Evolutionary conservation across 441 rosid genomes (phyloP), one percentile per base, ranked within the genome.

Genomic region (Syzygium syzygioides): DNA sequence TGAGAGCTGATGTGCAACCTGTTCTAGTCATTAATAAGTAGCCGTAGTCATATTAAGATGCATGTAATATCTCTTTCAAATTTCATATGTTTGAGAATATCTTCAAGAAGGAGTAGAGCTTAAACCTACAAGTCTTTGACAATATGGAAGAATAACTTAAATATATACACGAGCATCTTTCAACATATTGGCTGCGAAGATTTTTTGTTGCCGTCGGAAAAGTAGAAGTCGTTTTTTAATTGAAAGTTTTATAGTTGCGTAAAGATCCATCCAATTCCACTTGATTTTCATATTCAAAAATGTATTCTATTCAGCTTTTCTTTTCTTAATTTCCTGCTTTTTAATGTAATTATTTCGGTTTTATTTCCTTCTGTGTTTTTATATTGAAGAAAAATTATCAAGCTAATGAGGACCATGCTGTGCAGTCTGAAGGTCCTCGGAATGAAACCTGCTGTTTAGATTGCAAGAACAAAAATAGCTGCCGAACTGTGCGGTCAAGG

Each of bases 401-500:
- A 71, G 28, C 50, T 71, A 37, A 71, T 9, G 0, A 71, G 80
- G 50, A 71, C 80, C 28, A 20, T 4, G 17, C 14, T 71, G 20
- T 20, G 80, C 80, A 71, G 80, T 86, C 91, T 50, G 89, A 55
- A 60, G 89, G 88, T 50, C 90, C 89, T 17, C 90, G 52, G 90
- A 89, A 52, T 55, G 90, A 91, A 56, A 89, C 90, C 9, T n/a
- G 85, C 88, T 97, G 99, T 92, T 66, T 92, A 80, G 92, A 89
- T 88, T 97, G 99, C 92, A 90, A 87, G 87, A 93, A 93, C 59
- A 94, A 93, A 66, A 94, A 90, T 59, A 89, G 94, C 89, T 98
- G 98, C 87, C 94, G 91, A 55, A 95, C 91, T 45, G 98, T 98
- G 68, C 94, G 91, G 66, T 95, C 99, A 45, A 94, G 97, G 90